Evolutionary conservation across 805 yeast species (phyloP), one percentile per base, ranked within the genome.

Genomic region (Ogataea pilisensis): DNA sequence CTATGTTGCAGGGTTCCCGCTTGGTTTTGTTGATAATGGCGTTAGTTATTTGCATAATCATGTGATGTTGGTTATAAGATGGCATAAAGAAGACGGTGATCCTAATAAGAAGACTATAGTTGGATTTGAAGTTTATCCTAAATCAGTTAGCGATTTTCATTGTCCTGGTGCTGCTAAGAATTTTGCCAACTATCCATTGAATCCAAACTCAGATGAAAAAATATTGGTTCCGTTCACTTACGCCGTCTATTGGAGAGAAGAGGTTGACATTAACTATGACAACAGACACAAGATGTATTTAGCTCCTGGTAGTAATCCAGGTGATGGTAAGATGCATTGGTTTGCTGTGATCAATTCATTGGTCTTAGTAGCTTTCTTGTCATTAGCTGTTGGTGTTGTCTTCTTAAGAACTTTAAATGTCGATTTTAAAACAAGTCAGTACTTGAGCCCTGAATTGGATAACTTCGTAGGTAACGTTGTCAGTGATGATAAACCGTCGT

Each of bases 101-200:
- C 54, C 58, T 8, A 46, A 46, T 14, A 60, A 64, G 37, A 68
- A 72, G 48, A 70, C 85, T 3, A 85, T 88, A 51, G 95, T 88
- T 16, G 96, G 95, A 0, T 85, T 89, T 51, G 96, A 88, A 63
- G 85, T 87, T 12, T 88, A 88, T 57, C 96, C 96, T 9, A 82
- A 78, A 57, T 83, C 93, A 39, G 90, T 85, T 11, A 66, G 73
- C 32, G 78, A 72, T 59, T 73, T 62, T 58, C 71, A 63, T 37
- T 88, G 96, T 60, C 95, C 95, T 2, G 90, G 89, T 11, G 80
- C 84, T 4, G 69, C 81, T 8, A 80, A 75, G 48, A 65, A 75
- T 51, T 82, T 69, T 57, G 66, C 75, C 28, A 78, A 80, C 46
- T 78, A 72, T 49, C 77, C 79, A 30, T 55, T 87, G 7, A 63